Evolutionary conservation across 169 alveolate species (phyloP), one percentile per base, ranked within the genome.

Genomic region (Amoebophrya sp.): DNA sequence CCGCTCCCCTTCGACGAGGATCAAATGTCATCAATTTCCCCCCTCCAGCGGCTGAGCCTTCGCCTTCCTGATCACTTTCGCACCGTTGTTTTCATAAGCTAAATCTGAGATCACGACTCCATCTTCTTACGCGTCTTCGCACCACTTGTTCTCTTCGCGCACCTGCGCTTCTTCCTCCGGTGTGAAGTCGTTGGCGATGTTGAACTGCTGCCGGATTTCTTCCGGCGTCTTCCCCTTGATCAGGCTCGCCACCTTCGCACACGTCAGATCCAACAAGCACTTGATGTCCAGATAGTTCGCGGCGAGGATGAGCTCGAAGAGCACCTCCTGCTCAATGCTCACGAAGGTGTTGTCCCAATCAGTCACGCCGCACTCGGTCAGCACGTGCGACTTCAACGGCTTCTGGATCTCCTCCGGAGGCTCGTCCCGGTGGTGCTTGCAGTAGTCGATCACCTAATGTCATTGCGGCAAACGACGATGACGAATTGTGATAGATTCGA

Each of bases 151-250:
- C 93, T 97, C 99, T 91, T 96, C 98, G 58, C 97, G 93, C 48
- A 96, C 97, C 94, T 97, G 97, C 26, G 97, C 96, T 92, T 96
- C 99, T 94, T 98, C 99, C 90, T 97, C 99, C 20, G 99, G 98
- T 23, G 98, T 98, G 92, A 97, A 96, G 92, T 98, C 99, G 93
- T 97, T 98, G 94, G 96, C 97, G 87, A 97, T 97, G 91, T 96
- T 96, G 94, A 98, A 97, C 69, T 94, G 95, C 91, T 96, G 96
- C 92, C 99, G 96, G 89, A 98, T 97, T 91, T 97, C 99, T 91
- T 97, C 98, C 15, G 98, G 97, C 20, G 96, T 95, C 93, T 96
- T 96, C 88, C 98, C 98, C 93, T 92, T 96, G n/a, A n/a, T 96
- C 95, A 95, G 94, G 34, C 98, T 94, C 39, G 99, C 99, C 7